Base-by-base conservation (phyloP, 139 green algal genomes). In the Diplosphaera chodatii region DNA sequence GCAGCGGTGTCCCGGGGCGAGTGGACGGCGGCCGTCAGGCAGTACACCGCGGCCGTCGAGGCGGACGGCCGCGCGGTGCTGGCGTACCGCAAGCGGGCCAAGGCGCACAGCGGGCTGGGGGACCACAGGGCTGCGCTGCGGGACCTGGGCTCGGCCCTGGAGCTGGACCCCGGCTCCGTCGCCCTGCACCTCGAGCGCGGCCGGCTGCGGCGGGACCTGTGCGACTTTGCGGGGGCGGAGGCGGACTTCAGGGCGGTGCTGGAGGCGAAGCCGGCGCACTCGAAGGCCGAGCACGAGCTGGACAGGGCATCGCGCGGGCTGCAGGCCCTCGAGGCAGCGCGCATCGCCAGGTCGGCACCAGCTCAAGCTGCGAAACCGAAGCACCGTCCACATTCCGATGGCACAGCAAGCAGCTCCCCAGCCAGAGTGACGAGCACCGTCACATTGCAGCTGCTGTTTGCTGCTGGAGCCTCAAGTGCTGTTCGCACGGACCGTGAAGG, bases 31-130 rank as follows among this genome's bases (percentile, higher is more conserved):
- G 82, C 84, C 13, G 63, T 88, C 4, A 63, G 64, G 2, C 48
- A 77, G 21, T 89, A 88, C 68, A 65, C 67, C 2, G 33, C 48
- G 4, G 82, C 82, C 0, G 73, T 89, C 3, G 68, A 70, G 72
- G 41, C 56, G 30, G 77, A 86, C 63, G 31, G 68, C 18, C 70
- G 56, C 16, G 55, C 64, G 5, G 59, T 76, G 0, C 27, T 90
- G 30, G 55, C 87, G 22, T 86, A 85, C 76, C 83, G 76, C 0
- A 90, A 90, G 69, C 69, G 70, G 41, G 83, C 85, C 29, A 80
- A 83, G 37, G 85, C 81, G 1, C 86, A 89, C 75, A 81, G 83
- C 1, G 71, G 40, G n/a, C 37, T 85, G 30, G 72, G 77, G 13
- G 73, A 84, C 63, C 73, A 78, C 32, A 66, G 69, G 1, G 74